phyloP scores from a whole-genome alignment of 768 basidiomycete genomes.

The Termitomyces sp. region DNA sequence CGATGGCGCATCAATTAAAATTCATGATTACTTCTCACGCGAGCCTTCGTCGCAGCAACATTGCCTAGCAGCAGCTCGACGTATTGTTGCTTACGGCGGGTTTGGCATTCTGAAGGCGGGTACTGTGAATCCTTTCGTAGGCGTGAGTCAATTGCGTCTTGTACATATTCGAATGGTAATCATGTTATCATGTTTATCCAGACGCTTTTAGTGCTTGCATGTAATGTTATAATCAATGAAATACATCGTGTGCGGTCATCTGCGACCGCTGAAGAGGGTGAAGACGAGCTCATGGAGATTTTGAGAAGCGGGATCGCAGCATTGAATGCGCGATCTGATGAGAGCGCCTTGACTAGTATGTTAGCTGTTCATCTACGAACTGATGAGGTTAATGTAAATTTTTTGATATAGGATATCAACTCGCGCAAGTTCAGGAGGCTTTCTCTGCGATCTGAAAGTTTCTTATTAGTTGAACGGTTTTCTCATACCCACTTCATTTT shows the following conservation, averaged over 20 bases:
- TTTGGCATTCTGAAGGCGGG: constrained; percentile 34
- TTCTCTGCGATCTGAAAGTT: constrained; percentile 30
- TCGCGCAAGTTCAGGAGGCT: constrained; percentile 41
- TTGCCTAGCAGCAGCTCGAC: constrained; percentile 38
- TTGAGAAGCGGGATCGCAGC: constrained; percentile 35
- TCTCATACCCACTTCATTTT: constrained; percentile 11
- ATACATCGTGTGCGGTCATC: constrained; percentile 36
- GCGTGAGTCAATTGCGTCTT: constrained; percentile 32
- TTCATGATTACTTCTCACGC: constrained; percentile 44
- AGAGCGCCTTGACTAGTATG: constrained; percentile 42
- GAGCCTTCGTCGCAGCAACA: constrained; percentile 35
- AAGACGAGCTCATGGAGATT: constrained; percentile 37
- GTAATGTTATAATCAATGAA: constrained; percentile 42
- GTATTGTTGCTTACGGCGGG: constrained; percentile 35
- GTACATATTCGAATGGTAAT: constrained; percentile 1
- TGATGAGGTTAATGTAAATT: not conserved
- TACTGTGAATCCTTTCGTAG: constrained; percentile 44
- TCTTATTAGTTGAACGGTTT: not conserved
- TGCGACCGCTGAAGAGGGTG: constrained; percentile 20
- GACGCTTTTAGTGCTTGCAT: constrained; percentile 44
- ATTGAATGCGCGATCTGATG: constrained; percentile 38
- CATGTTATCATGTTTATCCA: constrained; percentile 13
- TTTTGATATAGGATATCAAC: constrained; percentile 33
- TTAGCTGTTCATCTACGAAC: constrained; percentile 4
- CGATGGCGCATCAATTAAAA: constrained; percentile 45